Conservation (phyloP, 257 asterid genomes). For the Penstemon barbatus region DNA sequence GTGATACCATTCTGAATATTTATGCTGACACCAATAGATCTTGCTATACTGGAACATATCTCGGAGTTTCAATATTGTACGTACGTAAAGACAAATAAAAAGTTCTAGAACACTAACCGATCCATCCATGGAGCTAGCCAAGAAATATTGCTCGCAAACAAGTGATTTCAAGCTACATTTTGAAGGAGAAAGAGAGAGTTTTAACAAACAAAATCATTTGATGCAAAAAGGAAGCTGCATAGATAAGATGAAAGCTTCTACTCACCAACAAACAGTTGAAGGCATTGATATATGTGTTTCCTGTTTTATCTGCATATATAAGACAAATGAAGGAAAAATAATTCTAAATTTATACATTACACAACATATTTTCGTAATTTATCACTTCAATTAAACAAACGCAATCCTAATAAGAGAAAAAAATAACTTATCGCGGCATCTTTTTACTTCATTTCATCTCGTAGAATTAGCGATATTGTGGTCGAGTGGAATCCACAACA, state of each 20-base stretch:
- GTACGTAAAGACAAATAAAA: slow-evolving; percentile 14
- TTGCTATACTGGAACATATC: slow-evolving; percentile 1
- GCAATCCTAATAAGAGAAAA: background rate
- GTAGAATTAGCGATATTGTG: background rate
- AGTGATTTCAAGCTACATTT: slow-evolving; percentile 69
- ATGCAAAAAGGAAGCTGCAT: slow-evolving; percentile 15
- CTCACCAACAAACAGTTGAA: slow-evolving; percentile 86
- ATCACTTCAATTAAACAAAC: background rate
- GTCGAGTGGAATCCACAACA: background rate
- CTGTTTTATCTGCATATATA: slow-evolving; percentile 54
- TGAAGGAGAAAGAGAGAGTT: slow-evolving; percentile 20
- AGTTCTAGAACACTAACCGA: slow-evolving; percentile 60
- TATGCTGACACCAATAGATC: background rate
- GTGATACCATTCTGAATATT: background rate
- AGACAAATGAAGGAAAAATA: background rate
- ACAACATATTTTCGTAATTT: background rate
- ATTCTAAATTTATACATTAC: background rate
- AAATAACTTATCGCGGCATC: background rate
- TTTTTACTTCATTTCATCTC: background rate
- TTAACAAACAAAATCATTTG: slow-evolving; percentile 18
- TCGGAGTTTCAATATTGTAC: slow-evolving; percentile 13
- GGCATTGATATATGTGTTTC: slow-evolving; percentile 51
- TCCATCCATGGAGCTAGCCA: slow-evolving; percentile 99
- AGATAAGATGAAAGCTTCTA: slow-evolving; percentile 23
- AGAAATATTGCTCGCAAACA: slow-evolving; percentile 69